A percentile compares a stretch with the other conserved stretches of the same genome.
Conservation (phyloP, 148 eudicot species). For the Chenopodium formosanum region DNA sequence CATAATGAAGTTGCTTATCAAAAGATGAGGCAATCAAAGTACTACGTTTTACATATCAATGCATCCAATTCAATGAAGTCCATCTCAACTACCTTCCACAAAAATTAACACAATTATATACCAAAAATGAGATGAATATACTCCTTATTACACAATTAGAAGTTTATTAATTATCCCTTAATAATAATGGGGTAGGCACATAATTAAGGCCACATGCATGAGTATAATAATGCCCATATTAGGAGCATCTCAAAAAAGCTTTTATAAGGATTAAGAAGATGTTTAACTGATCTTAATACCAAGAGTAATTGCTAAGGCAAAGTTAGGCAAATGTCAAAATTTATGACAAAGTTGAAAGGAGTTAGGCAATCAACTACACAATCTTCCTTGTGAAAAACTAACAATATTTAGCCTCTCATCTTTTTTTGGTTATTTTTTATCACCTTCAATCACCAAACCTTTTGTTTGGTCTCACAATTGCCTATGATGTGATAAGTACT, state of each 20-base stretch:
- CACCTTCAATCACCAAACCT: constrained; percentile 13
- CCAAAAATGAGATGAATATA: not conserved
- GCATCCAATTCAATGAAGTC: not conserved
- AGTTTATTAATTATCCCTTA: not conserved
- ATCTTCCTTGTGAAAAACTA: not conserved
- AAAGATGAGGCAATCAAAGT: not conserved
- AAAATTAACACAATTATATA: not conserved
- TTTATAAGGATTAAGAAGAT: constrained; percentile 21
- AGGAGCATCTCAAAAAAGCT: constrained; percentile 20
- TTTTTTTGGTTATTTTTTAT: not conserved
- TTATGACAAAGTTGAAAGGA: not conserved
- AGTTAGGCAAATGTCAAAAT: constrained; percentile 28
- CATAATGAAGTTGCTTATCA: not conserved
- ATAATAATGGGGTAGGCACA: not conserved
- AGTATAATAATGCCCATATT: constrained; percentile 16
- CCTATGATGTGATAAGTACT: not conserved
- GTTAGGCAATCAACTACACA: constrained; percentile 12
- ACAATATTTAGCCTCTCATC: not conserved
- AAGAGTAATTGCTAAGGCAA: not conserved
- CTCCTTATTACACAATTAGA: not conserved
- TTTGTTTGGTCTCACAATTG: constrained; percentile 20
- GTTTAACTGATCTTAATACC: constrained; percentile 13
- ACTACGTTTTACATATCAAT: not conserved
- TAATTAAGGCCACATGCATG: constrained; percentile 14
- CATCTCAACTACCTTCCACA: not conserved